Evolutionary conservation across 2,329 filamentous ascomycete genomes (phyloP), one percentile per base, ranked within the genome.

Genomic region (Paecilomyces sp.): DNA sequence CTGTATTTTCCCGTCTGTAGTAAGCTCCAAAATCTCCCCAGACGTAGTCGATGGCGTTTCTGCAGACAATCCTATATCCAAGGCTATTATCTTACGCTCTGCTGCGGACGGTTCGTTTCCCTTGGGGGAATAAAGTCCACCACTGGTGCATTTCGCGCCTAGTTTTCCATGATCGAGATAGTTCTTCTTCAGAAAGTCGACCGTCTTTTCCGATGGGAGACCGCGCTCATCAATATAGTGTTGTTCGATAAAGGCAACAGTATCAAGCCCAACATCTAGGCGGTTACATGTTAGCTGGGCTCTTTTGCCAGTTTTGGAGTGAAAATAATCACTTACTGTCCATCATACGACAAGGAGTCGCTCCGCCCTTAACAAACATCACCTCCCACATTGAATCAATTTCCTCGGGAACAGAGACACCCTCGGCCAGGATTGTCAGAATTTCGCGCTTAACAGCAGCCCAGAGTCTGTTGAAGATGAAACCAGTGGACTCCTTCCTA

Each of bases 391-490:
- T 65, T 0, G 64, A 63, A 60, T 85, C 82, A 28, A 84, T 77
- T 56, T 82, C 77, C n/a, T 76, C 69, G 0, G 83, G 80, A 0
- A 70, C 72, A 0, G 76, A 75, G 0, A 84, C 80, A 0, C 75
- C 81, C 56, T 84, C 82, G 0, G 78, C 72, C 2, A 85, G 62
- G 9, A 84, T 80, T 0, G 68, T 75, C 57, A 85, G 61, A 0
- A 71, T 68, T 63, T 85, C 82, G 1, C 82, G 74, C 67, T 85
- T 84, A 15, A 85, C 74, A 0, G 82, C 82, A 0, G 82, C 83
- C 82, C 82, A 85, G 0, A 85, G 67, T 0, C 82, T 78, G 58
- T 85, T 84, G 64, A 83, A 81, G 36, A 85, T 79, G 62, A 84
- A 80, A 0, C 82, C 70, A 0, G 81, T 82, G 0, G 80, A 82